phyloP scores from a whole-genome alignment of 768 basidiomycete species.

The Kondoa subrosea region DNA sequence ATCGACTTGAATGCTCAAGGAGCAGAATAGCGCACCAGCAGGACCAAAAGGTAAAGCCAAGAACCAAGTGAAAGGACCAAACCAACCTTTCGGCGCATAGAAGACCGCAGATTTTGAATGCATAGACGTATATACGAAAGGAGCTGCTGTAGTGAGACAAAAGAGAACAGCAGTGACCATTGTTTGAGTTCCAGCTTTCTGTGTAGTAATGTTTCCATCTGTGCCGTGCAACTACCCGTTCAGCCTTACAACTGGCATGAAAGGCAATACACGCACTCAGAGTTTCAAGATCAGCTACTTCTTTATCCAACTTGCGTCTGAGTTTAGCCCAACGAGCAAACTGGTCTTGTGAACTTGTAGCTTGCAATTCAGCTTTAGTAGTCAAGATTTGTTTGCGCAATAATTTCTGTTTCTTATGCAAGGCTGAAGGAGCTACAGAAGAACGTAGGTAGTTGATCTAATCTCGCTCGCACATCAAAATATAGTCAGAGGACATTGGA shows the following conservation, averaged over 20 bases:
- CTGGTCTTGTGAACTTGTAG: constrained; percentile 88
- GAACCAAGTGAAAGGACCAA: constrained; percentile 75
- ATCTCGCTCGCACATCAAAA: background rate
- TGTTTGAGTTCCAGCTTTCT: constrained; percentile 47
- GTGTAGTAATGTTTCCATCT: constrained; percentile 31
- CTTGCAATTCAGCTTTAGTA: constrained; percentile 66
- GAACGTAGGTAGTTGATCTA: constrained; percentile 7
- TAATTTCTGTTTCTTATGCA: constrained; percentile 41
- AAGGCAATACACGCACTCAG: constrained; percentile 45
- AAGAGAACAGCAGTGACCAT: constrained; percentile 61
- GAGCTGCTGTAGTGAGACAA: constrained; percentile 69
- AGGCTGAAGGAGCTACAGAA: constrained; percentile 13
- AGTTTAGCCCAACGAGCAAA: constrained; percentile 98
- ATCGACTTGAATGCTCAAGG: constrained; percentile 9
- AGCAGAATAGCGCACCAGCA: constrained; percentile 41
- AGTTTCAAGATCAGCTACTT: constrained; percentile 72
- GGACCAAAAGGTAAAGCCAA: constrained; percentile 83
- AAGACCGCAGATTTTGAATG: constrained; percentile 81
- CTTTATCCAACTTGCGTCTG: constrained; percentile 76
- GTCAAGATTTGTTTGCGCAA: constrained; percentile 65
- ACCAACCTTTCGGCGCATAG: constrained; percentile 78
- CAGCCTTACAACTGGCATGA: background rate
- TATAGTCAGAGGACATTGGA: background rate
- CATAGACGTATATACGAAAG: constrained; percentile 76
- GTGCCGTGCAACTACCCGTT: background rate